These are phyloP conservation scores for Albatrellus sp. DNA, from an alignment of 1,284 basidiomycete genomes.

Conservation along the genomic window DNA sequence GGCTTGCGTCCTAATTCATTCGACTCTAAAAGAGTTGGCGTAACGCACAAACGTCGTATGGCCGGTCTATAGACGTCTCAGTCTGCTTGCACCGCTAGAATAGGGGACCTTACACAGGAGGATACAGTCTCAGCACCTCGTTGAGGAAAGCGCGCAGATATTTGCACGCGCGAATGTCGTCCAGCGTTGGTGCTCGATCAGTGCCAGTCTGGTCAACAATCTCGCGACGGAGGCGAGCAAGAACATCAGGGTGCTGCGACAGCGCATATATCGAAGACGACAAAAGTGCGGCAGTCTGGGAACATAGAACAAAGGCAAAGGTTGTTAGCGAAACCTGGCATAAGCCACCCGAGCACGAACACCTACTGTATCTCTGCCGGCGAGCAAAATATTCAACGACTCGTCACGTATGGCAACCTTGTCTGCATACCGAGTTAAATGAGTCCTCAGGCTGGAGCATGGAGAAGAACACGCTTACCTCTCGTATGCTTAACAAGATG, in stretches of 20 bases:
- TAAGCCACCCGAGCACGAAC: no score
- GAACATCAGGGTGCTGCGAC: conserved; percentile 23
- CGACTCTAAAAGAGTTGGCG: no score
- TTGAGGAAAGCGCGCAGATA: conserved; percentile 24
- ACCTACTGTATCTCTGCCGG: conserved; percentile 32
- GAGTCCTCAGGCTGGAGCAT: no score
- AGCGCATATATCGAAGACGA: conserved; percentile 30
- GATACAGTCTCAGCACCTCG: conserved; percentile 8
- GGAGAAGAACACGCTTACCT: conserved; percentile 10
- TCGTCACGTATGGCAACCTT: no score
- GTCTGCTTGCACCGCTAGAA: background rate
- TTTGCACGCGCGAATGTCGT: conserved; percentile 26
- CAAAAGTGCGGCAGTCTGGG: conserved; percentile 22
- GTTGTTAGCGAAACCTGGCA: no score
- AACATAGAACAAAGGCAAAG: background rate
- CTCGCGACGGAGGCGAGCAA: conserved; percentile 26
- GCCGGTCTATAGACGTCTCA: background rate
- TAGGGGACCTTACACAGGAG: background rate
- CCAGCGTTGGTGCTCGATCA: conserved; percentile 22
- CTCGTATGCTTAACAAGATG: conserved; percentile 22
- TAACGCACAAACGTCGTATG: background rate
- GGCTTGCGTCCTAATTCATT: background rate
- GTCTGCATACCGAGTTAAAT: no score
- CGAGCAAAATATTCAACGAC: conserved; percentile 26
- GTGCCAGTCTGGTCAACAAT: conserved; percentile 25